Evolutionary conservation across 805 yeast species (phyloP).

Genomic region (Isabelozyma gotoi): DNA sequence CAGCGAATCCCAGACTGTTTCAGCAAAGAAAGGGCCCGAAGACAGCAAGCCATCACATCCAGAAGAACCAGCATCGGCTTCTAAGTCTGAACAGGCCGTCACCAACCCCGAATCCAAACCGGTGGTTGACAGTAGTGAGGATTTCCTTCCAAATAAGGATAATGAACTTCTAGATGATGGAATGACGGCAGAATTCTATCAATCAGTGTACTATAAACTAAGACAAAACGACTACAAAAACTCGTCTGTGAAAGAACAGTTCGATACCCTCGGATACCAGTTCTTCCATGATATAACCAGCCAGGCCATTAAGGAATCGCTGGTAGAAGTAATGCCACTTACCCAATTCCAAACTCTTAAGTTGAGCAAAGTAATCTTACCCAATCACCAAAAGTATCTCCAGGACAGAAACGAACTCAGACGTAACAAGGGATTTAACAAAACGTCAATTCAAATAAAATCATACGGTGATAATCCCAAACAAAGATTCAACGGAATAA

Average conservation of each 20-base stretch:
- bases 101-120: not conserved
- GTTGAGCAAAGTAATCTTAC: slow-evolving; percentile 29
- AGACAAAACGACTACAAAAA: slow-evolving; percentile 47
- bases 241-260: slow-evolving; percentile 23
- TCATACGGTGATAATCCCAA: slow-evolving; percentile 58
- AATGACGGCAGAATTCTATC: slow-evolving; percentile 45
- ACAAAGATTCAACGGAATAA: slow-evolving; percentile 65
- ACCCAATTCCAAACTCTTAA: slow-evolving; percentile 27
- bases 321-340: slow-evolving; percentile 20
- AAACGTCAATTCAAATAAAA: slow-evolving; percentile 47
- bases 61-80: not conserved
- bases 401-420: slow-evolving; percentile 35
- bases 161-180: slow-evolving; percentile 44
- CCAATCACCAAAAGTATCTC: slow-evolving; percentile 30
- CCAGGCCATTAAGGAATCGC: not conserved
- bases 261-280: slow-evolving; percentile 12
- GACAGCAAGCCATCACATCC: too few species aligned
- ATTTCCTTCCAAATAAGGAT: slow-evolving; percentile 38
- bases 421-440: slow-evolving; percentile 18
- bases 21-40: slow-evolving; percentile 6
- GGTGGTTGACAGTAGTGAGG: not conserved
- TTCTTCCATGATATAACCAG: slow-evolving; percentile 9
- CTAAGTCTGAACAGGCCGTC: slow-evolving; percentile 2
- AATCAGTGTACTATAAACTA: slow-evolving; percentile 51
- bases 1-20: not conserved